phyloP scores from a whole-genome alignment of 2,329 filamentous ascomycete genomes.

The Aspergillus caelatus region DNA sequence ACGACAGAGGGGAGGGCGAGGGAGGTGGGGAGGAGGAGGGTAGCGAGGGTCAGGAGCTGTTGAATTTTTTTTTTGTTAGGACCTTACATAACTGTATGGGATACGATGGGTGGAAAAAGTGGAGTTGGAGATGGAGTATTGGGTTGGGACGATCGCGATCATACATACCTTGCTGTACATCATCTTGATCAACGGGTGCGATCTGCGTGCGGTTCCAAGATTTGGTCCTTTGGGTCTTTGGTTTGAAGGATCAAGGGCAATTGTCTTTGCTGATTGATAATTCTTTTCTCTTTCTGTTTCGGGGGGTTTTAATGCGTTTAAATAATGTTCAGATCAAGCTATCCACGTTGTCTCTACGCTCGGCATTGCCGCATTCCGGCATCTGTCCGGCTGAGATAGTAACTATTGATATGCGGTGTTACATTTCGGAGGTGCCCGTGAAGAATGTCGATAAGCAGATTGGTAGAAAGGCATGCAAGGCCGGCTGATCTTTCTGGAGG shows the following conservation, averaged over 20 bases:
- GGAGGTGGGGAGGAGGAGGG: constrained; percentile 25
- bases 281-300: not conserved
- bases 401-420: constrained; percentile 7
- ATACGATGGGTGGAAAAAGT: not conserved
- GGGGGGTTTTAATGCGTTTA: not conserved
- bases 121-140: not conserved
- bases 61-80: not conserved
- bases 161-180: constrained; percentile 27
- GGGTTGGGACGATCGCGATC: not conserved
- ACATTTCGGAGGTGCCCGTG: constrained; percentile 15
- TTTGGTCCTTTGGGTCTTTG: not conserved
- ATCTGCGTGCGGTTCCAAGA: not conserved
- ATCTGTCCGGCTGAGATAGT: constrained; percentile 1
- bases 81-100: not conserved
- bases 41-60: constrained; percentile 8
- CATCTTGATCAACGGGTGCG: constrained; percentile 21
- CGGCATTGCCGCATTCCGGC: not conserved
- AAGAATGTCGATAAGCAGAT: constrained; percentile 12
- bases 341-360: not conserved
- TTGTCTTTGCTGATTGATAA: not conserved
- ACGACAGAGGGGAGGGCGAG: constrained; percentile 31
- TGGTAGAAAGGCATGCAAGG: constrained; percentile 8
- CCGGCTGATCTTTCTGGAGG: not conserved
- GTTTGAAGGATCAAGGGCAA: not conserved
- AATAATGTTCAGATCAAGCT: not conserved